Percentiles rank a stretch among this genome's conserved stretches.
These are phyloP conservation scores for Fusarium floridanum DNA, from an alignment of 2,329 filamentous ascomycete species.

Conservation along the genomic window DNA sequence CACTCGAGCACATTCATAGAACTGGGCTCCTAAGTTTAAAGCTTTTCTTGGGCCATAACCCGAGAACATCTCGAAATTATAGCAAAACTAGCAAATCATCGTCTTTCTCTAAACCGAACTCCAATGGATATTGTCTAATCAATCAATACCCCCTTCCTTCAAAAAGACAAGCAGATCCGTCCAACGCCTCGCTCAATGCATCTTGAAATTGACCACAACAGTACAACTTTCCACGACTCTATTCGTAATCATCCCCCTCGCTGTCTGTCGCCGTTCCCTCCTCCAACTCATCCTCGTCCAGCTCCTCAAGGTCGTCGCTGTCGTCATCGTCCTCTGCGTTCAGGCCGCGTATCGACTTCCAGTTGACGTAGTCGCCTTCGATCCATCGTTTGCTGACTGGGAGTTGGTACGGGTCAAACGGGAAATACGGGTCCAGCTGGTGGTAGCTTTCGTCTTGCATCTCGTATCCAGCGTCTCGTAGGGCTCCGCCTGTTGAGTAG, in stretches of 20 bases:
- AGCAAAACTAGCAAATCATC: neutral
- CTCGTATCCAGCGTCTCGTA: conserved; percentile 62
- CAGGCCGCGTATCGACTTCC: conserved; percentile 80
- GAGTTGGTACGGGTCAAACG: conserved; percentile 95
- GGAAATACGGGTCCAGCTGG: conserved; percentile 94
- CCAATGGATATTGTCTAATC: conserved; percentile 28
- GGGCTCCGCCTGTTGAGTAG: conserved; percentile 66
- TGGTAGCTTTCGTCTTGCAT: conserved; percentile 80
- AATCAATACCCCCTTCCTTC: conserved; percentile 7
- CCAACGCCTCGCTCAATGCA: conserved; percentile 41
- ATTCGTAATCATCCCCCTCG: conserved; percentile 58
- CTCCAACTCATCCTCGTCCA: conserved; percentile 59
- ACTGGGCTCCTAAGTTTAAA: neutral
- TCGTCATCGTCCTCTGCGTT: conserved; percentile 69
- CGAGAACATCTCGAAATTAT: conserved; percentile 13
- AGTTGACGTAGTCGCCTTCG: conserved; percentile 84
- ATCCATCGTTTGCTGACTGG: conserved; percentile 91
- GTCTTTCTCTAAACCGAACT: conserved; percentile 14
- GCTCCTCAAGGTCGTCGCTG: conserved; percentile 65
- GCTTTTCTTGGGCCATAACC: neutral
- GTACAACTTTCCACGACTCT: neutral
- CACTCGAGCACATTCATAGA: neutral
- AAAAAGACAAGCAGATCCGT: conserved; percentile 28
- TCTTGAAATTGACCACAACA: conserved; percentile 17
- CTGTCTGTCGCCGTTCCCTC: conserved; percentile 67